phyloP scores from a whole-genome alignment of 768 basidiomycete genomes.

The Russula dissimulans region DNA sequence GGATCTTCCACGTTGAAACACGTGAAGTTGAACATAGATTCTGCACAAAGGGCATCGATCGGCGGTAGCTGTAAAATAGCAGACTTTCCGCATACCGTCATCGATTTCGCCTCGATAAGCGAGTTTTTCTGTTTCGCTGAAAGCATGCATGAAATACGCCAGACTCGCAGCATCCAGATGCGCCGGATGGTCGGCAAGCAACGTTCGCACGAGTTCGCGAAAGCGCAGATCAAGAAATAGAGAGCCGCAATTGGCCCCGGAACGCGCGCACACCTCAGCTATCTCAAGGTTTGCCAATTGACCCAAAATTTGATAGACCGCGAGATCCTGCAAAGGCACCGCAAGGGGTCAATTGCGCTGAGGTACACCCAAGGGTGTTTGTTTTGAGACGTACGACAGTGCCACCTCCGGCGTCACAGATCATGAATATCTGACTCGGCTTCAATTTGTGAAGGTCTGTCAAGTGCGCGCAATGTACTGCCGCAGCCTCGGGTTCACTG shows the following conservation, averaged over 20 bases:
- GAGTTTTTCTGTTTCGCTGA: slow-evolving; percentile 83
- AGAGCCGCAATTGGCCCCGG: slow-evolving; percentile 81
- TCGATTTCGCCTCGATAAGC: slow-evolving; percentile 63
- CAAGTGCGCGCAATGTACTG: slow-evolving; percentile 78
- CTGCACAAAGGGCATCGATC: slow-evolving; percentile 31
- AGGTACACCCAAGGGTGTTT: no score
- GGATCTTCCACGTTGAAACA: slow-evolving; percentile 85
- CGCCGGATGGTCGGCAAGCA: slow-evolving; percentile 74
- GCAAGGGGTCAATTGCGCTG: no score
- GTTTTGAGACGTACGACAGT: slow-evolving; percentile 13
- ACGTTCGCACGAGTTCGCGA: slow-evolving; percentile 66
- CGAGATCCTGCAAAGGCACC: slow-evolving; percentile 30
- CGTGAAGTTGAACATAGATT: slow-evolving; percentile 79
- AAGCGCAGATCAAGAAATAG: slow-evolving; percentile 84
- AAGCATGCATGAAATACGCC: slow-evolving; percentile 84
- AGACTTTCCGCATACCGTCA: slow-evolving; percentile 45
- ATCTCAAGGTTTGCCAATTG: slow-evolving; percentile 77
- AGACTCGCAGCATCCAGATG: slow-evolving; percentile 76
- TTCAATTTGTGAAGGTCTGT: slow-evolving; percentile 72
- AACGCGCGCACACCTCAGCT: slow-evolving; percentile 82
- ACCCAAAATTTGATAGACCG: slow-evolving; percentile 60
- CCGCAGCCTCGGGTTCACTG: slow-evolving; percentile 76
- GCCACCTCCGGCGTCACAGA: slow-evolving; percentile 65
- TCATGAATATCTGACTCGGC: slow-evolving; percentile 78
- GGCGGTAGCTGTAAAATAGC: not conserved